These are phyloP conservation scores for Pichia kudriavzevii DNA, from an alignment of 1,139 yeast species.

Conservation along the genomic window DNA sequence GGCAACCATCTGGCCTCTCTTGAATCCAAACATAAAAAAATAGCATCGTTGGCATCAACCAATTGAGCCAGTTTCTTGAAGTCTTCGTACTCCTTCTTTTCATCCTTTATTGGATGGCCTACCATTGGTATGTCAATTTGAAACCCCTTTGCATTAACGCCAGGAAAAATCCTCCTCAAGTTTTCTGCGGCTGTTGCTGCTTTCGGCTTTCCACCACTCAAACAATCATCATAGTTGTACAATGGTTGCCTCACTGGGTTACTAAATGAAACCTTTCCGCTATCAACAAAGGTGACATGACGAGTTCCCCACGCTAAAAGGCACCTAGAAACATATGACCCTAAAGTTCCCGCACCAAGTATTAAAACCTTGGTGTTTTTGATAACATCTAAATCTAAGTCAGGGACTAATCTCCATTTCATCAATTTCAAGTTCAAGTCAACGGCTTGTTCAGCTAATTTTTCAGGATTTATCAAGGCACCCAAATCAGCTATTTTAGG, in stretches of 20 bases:
- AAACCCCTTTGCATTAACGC: constrained; percentile 56
- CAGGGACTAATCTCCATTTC: constrained; percentile 96
- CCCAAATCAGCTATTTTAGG: constrained; percentile 84
- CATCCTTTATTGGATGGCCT: constrained; percentile 70
- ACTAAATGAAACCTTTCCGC: constrained; percentile 79
- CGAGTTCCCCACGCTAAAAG: constrained; percentile 92
- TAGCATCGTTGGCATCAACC: constrained; percentile 63
- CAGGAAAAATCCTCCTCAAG: constrained; percentile 67
- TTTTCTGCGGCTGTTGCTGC: constrained; percentile 73
- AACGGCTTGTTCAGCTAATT: constrained; percentile 84
- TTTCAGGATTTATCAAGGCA: constrained; percentile 67
- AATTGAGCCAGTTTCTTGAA: constrained; percentile 46
- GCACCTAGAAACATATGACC: constrained; percentile 82
- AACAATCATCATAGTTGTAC: constrained; percentile 68
- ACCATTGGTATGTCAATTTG: constrained; percentile 86
- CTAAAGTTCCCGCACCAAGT: constrained; percentile 95
- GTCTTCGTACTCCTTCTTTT: constrained; percentile 39
- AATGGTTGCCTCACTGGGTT: constrained; percentile 95
- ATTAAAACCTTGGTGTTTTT: constrained; percentile 57
- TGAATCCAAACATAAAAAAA: constrained; percentile 83
- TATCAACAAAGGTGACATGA: constrained; percentile 80
- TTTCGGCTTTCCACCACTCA: constrained; percentile 63
- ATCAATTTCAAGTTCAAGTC: constrained; percentile 82
- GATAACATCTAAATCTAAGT: constrained; percentile 58
- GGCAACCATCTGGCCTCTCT: constrained; percentile 97